phyloP scores from a whole-genome alignment of 1,284 basidiomycete genomes.

The Pascua sp. region DNA sequence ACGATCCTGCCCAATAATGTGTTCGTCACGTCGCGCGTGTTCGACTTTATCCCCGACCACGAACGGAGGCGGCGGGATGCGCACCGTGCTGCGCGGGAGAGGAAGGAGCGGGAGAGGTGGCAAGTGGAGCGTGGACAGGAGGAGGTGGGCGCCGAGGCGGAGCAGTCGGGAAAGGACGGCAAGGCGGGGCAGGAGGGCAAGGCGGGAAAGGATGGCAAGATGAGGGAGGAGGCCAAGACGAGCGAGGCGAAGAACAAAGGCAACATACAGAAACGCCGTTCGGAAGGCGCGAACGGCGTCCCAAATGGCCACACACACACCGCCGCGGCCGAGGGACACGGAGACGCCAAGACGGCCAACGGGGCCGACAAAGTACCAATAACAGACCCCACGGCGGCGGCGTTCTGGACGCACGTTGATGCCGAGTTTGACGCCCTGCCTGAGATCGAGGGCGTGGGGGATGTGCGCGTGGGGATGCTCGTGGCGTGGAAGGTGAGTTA shows the following conservation, averaged over 20 bases:
- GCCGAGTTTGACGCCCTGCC: conserved; percentile 16
- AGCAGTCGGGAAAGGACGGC: conserved; percentile 5
- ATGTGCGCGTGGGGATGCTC: conserved; percentile 11
- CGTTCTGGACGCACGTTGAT: conserved; percentile 7
- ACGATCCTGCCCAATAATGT: conserved; percentile 35
- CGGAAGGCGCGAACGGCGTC: too few relatives aligned
- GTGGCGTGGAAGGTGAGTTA: conserved; percentile 36
- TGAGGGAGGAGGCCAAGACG: too few relatives aligned
- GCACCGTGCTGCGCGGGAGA: not conserved
- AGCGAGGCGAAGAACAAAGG: too few relatives aligned
- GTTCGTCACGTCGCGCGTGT: conserved; percentile 35
- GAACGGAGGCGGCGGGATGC: conserved; percentile 9
- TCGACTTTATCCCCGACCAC: conserved; percentile 16
- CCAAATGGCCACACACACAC: too few relatives aligned
- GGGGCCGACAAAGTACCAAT: too few relatives aligned
- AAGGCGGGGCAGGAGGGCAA: not conserved
- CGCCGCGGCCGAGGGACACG: too few relatives aligned
- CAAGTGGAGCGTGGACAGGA: not conserved
- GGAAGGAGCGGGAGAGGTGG: not conserved
- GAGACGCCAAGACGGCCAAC: too few relatives aligned
- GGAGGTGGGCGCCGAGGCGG: not conserved
- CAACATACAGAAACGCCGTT: too few relatives aligned
- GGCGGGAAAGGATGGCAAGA: not conserved
- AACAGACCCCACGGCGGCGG: not conserved
- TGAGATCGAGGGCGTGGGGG: not conserved